A percentile compares a stretch with the other conserved stretches of the same genome.
Conservation (phyloP, 176 grass and related monocot species). For the Hyparrhenia diplandra region DNA sequence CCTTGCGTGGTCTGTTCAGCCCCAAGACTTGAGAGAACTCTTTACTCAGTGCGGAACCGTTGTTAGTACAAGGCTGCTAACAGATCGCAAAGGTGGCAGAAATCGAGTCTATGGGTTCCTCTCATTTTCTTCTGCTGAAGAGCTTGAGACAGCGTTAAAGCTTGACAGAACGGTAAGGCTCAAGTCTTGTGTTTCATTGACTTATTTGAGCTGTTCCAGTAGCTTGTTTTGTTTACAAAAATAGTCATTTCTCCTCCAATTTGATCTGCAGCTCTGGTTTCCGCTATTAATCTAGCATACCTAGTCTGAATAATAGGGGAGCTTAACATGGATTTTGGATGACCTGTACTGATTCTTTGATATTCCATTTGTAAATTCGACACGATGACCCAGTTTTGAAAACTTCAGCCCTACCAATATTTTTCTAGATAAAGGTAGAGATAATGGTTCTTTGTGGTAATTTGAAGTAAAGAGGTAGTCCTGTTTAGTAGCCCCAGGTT, state of each 20-base stretch:
- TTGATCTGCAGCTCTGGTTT: neutral
- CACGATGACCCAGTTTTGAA: neutral
- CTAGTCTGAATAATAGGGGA: neutral
- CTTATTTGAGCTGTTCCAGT: neutral
- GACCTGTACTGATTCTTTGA: neutral
- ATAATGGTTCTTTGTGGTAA: neutral
- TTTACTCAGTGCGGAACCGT: slow-evolving; percentile 61
- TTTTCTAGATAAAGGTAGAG: neutral
- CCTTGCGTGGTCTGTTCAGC: slow-evolving; percentile 61
- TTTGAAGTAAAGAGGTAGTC: neutral
- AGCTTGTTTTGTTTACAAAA: neutral
- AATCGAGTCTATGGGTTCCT: slow-evolving; percentile 64
- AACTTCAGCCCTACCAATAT: neutral
- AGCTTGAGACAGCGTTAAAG: slow-evolving; percentile 43
- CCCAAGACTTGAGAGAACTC: slow-evolving; percentile 53
- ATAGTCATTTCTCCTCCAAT: neutral
- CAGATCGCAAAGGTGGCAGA: slow-evolving; percentile 69
- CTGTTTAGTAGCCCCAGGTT: neutral
- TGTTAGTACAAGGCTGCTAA: slow-evolving; percentile 56
- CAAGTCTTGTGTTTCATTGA: neutral
- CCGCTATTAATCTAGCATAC: neutral
- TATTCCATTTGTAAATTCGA: neutral
- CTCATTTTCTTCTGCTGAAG: slow-evolving; percentile 56
- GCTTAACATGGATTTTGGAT: neutral
- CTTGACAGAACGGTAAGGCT: slow-evolving; percentile 49